Evolutionary conservation across 106 monocot species (phyloP), one percentile per base, ranked within the genome.

Genomic region (Dactylorhiza incarnata): DNA sequence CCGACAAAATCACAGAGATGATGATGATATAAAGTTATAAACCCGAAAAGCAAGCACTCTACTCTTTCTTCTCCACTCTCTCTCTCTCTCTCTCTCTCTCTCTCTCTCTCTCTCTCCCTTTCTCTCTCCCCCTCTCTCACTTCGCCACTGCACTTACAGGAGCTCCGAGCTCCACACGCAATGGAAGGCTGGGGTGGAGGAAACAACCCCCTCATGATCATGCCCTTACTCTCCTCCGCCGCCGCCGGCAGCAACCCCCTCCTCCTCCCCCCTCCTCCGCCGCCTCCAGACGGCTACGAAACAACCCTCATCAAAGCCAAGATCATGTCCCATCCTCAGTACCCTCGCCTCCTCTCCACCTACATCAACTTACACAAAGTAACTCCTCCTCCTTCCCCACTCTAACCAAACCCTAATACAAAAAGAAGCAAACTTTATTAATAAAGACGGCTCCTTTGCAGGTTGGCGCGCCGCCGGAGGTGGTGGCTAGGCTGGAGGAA

Each of bases 311-410:
- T 86, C 82, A 92, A 92, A 78, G 81, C 91, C 45, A 86, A 81
- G 82, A 92, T 92, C 91, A 84, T 92, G 81, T 84, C 88, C 7
- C 91, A 92, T 26, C 91, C 91, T 56, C 84, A 84, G 58, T 92
- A 86, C 81, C 82, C 91, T 9, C 78, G 84, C 46, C 86, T 92
- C 63, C 88, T 92, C 65, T 80, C 88, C 24, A 84, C 91, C 76
- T 92, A 88, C 80, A 61, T 86, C 68, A 86, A 77, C 78, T 92
- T 88, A 73, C 88, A 88, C 78, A 92, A 92, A 88, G 91, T 85
- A 75, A 74, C 49, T 26, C 7, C 22, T 20, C 58, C 22, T 20
- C n/a, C 16, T 56, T 59, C 58, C 7, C 22, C 58, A 9, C 22
- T 70, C 52, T 26, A 67, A 73, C 66, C 22, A 80, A 84, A 62